Evolutionary conservation across 225 moss, liverwort and hornwort species (phyloP).

Genomic region (Polytrichum formosum): DNA sequence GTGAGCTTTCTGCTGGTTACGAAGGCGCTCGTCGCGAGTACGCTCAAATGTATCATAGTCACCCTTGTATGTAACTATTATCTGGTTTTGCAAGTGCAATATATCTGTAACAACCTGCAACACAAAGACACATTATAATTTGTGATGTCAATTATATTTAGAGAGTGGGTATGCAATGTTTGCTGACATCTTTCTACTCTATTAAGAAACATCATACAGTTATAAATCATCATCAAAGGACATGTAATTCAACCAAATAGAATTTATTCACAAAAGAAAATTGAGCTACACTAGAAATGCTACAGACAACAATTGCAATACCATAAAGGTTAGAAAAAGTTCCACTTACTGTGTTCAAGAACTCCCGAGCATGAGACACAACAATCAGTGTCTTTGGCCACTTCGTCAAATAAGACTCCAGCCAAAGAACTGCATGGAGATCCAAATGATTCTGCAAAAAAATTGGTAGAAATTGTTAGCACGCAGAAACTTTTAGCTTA

Average conservation of each 20-base stretch:
- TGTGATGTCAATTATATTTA: too few species aligned
- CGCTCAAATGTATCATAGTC: constrained; percentile 96
- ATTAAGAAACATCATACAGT: too few species aligned
- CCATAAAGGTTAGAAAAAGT: too few species aligned
- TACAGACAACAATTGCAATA: too few species aligned
- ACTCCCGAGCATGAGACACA: constrained; percentile 95
- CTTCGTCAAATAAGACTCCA: constrained; percentile 88
- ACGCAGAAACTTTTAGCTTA: background rate
- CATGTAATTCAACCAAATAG: too few species aligned
- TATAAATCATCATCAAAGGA: too few species aligned
- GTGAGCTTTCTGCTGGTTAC: constrained; percentile 96
- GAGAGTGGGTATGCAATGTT: too few species aligned
- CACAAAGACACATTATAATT: constrained; percentile 1
- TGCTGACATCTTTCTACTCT: too few species aligned
- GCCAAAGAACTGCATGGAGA: constrained; percentile 97
- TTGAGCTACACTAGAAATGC: too few species aligned
- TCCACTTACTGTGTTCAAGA: constrained; percentile 79
- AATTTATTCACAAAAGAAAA: too few species aligned
- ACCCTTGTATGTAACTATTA: constrained; percentile 90
- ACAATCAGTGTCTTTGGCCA: constrained; percentile 99
- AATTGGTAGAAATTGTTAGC: constrained; percentile 1
- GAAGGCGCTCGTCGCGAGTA: constrained; percentile 89
- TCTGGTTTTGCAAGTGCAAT: constrained; percentile 81
- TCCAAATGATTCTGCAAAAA: constrained; percentile 87
- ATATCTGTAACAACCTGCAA: constrained; percentile 96